phyloP scores from a whole-genome alignment of 495 filamentous ascomycete species.

The Apodospora peruviana region DNA sequence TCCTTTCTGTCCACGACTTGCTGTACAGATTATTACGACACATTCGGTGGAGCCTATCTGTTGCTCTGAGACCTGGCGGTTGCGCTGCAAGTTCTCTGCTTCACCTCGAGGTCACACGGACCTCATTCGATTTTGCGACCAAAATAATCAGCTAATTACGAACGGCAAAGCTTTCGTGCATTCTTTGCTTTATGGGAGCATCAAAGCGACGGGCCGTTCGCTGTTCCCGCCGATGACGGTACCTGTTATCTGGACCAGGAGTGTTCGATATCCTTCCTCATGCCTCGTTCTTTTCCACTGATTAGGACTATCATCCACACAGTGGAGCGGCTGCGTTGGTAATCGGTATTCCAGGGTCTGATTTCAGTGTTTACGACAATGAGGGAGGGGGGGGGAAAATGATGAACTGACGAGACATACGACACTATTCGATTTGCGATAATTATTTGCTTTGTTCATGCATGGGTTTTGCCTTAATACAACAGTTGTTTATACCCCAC shows the following conservation, averaged over 20 bases:
- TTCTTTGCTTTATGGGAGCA: too few relatives aligned
- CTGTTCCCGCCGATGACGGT: too few relatives aligned
- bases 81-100: too few relatives aligned
- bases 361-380: conserved; percentile 3
- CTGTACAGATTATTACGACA: conserved; percentile 9
- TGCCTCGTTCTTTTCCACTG: not conserved
- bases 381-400: conserved; percentile 1
- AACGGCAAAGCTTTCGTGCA: too few relatives aligned
- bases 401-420: conserved; percentile 22
- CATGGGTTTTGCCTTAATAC: too few relatives aligned
- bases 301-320: not conserved
- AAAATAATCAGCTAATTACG: too few relatives aligned
- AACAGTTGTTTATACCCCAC: too few relatives aligned
- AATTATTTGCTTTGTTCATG: conserved; percentile 9
- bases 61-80: too few relatives aligned
- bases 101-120: too few relatives aligned
- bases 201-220: too few relatives aligned
- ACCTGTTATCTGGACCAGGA: not conserved
- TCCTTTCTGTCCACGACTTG: conserved; percentile 5
- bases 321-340: conserved; percentile 8
- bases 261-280: not conserved
- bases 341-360: conserved; percentile 13
- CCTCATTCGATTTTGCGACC: too few relatives aligned
- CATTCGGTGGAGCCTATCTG: too few relatives aligned
- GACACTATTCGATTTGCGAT: conserved; percentile 8